Evolutionary conservation across 192 early-diverging fungal species (phyloP), one percentile per base, ranked within the genome.

Genomic region (Coemansia sp.): DNA sequence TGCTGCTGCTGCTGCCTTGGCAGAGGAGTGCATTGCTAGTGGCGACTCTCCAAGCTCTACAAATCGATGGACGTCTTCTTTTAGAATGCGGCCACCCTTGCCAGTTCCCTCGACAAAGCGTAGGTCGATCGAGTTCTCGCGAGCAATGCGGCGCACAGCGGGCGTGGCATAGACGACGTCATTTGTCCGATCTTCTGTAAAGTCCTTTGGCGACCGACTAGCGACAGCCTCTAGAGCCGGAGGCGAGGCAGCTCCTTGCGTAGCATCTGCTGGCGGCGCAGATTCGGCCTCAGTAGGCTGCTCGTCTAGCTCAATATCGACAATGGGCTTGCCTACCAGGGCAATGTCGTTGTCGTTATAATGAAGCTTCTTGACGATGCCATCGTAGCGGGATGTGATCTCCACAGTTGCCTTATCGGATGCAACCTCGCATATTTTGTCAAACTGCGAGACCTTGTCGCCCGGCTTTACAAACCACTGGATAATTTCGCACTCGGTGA

Each of bases 381-480:
- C 97, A 62, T 95, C 91, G 69, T 88, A 99, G 8, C 97, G 87
- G 21, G 94, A 96, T 20, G 97, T 94, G 77, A 99, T 97, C 79
- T 99, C 95, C 9, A 96, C 97, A n/a, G 97, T 91, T 10, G 97
- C 97, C 85, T 99, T 99, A 80, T 99, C 97, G 12, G 93, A 95
- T 61, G 97, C 95, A 26, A 99, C 95, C 68, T 99, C 97, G 70
- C 94, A 96, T 39, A 99, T 90, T 74, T 91, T 92, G 65, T 94
- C 88, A 77, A 99, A 99, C 86, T 97, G 93, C 20, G 86, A 83
- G 20, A 99, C 89, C 50, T 76, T 83, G 72, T 93, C 89, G 63
- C 97, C 97, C 6, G 88, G 86, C 84, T 99, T 91, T 36, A 99
- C 93, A 74, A 95, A 96, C 96, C 96, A 98, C 84, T 98, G 94